Base-by-base conservation (phyloP, 2,329 filamentous ascomycete genomes). In the Fusarium secorum region DNA sequence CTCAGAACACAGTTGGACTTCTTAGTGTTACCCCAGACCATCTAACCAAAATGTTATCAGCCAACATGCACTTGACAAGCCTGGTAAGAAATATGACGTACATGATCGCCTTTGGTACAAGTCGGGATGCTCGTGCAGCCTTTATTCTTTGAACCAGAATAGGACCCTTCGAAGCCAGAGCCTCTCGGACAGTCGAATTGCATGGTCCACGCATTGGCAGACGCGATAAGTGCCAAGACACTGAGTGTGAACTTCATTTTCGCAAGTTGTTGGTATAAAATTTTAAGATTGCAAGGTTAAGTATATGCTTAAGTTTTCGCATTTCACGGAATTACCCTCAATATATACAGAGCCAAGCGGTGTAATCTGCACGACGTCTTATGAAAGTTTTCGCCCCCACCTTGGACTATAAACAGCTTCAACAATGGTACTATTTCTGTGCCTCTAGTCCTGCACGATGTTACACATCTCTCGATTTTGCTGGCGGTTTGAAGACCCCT, bases 371-470 rank as follows among this genome's bases (percentile, higher is more conserved):
- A 5, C n/a, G 28, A 28, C n/a, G 28, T 49, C 15, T 49, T 33
- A 14, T 49, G 5, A 3, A 6, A 10, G 2, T 3, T 33, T 18
- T 14, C 11, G 46, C 28, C 46, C 45, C 46, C 46, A 33, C 15
- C 28, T 13, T 49, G n/a, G 15, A 24, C 45, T 49, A 8, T 14
- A 33, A 49, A 49, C 18, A 49, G 14, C 8, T 33, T 33, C 5
- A 0, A 10, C 2, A 4, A 6, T 3, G 14, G 0, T 46, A 0
- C 28, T 49, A 20, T 49, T 33, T 33, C 5, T 33, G 46, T 49
- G n/a, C 45, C n/a, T 33, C 20, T 18, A 8, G 5, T 46, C 10
- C 2, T 24, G n/a, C 28, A 7, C 28, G n/a, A 24, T 33, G n/a
- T 24, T 24, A 24, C 28, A 1, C 15, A 18, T 48, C 46, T 49